A percentile compares a stretch with the other conserved stretches of the same genome.
phyloP scores from a whole-genome alignment of 129 eudicot species.

The Arctium lappa region DNA sequence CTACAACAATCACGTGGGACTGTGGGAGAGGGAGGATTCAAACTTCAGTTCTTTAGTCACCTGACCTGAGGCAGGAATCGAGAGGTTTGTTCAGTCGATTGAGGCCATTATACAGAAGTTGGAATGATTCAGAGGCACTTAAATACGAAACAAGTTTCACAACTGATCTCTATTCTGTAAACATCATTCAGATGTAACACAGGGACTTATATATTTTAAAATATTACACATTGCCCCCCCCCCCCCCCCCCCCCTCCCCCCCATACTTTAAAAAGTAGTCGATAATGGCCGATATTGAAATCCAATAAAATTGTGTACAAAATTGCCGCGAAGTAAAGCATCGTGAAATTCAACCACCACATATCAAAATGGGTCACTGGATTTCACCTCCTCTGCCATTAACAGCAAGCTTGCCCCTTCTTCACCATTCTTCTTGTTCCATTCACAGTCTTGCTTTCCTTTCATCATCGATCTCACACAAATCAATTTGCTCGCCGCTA shows the following conservation, averaged over 20 bases:
- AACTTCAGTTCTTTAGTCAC: neutral
- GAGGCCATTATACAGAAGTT: neutral
- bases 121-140: neutral
- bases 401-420: conserved; percentile 7
- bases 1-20: neutral
- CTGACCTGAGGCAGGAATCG: neutral
- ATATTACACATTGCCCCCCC: conserved; percentile 5
- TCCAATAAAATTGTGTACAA: neutral
- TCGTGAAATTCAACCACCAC: conserved; percentile 28
- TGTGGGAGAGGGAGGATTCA: neutral
- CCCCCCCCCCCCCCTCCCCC: conserved; percentile 11
- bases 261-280: neutral
- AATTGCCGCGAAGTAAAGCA: conserved; percentile 15
- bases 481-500: neutral
- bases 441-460: neutral
- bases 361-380: conserved; percentile 19
- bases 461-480: conserved; percentile 4
- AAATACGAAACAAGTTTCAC: too few relatives aligned
- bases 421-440: neutral
- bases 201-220: neutral
- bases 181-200: neutral
- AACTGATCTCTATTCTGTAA: neutral
- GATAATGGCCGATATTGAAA: neutral
- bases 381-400: conserved; percentile 22
- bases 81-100: too few relatives aligned